Evolutionary conservation across 108 stramenopile species (phyloP), one percentile per base, ranked within the genome.

Genomic region (Pelagomonas calceolata): DNA sequence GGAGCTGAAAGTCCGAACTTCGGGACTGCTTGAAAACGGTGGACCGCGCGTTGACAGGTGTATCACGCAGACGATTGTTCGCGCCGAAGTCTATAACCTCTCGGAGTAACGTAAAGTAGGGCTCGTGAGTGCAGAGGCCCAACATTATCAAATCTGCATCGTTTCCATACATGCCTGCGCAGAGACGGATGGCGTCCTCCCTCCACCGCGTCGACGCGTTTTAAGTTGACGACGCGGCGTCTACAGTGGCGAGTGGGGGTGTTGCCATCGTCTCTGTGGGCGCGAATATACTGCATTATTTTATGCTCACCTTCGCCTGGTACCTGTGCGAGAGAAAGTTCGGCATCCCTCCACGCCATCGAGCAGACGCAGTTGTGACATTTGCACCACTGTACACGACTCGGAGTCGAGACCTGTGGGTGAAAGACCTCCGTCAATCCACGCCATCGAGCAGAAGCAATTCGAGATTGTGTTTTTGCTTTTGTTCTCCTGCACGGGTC

Each of bases 131-230:
- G 33, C 95, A 95, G 26, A 99, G 82, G 68, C 91, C 92, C 30
- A 99, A 91, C 97, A 99, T 98, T 84, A 99, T 99, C 14, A 99
- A 84, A 84, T 99, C 98, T 18, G 98, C 98, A 83, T 99, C 98
- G 70, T 98, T 92, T 37, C 98, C 98, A 76, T 95, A 97, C 84
- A 99, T 94, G n/a, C n/a, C n/a, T n/a, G n/a, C n/a, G n/a, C n/a
- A n/a, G n/a, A n/a, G 39, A 84, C 77, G n/a, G n/a, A n/a, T n/a
- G n/a, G n/a, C n/a, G n/a, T n/a, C n/a, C n/a, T n/a, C n/a, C n/a
- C n/a, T n/a, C n/a, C n/a, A n/a, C n/a, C n/a, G n/a, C n/a, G n/a
- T n/a, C n/a, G n/a, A n/a, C n/a, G n/a, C n/a, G n/a, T n/a, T n/a
- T n/a, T n/a, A n/a, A n/a, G n/a, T n/a, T n/a, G n/a, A n/a, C n/a